Percentiles rank a stretch among this genome's conserved stretches.
These are phyloP conservation scores for Annulohypoxylon maeteangense DNA, from an alignment of 495 filamentous ascomycete species.

Conservation along the genomic window DNA sequence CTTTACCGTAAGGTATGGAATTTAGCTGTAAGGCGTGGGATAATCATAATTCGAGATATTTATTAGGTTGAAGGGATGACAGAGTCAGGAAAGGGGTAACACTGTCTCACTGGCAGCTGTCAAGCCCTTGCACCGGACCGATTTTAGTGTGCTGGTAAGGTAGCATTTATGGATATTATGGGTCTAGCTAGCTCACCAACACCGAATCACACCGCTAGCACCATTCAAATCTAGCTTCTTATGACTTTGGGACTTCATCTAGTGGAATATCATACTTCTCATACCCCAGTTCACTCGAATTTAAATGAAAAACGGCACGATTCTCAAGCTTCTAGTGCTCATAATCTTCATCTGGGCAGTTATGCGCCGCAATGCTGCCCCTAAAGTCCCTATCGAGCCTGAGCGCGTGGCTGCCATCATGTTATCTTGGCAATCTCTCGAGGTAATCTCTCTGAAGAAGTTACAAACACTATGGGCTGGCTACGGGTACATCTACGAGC, in stretches of 20 bases:
- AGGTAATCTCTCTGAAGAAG: constrained; percentile 44
- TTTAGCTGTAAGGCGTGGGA: background rate
- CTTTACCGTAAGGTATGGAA: constrained; percentile 40
- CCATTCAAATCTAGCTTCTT: background rate
- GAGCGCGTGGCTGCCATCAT: constrained; percentile 39
- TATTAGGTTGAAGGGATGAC: too few relatives aligned
- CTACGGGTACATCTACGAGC: constrained; percentile 57
- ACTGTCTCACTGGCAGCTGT: constrained; percentile 7
- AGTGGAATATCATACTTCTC: background rate
- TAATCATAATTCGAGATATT: background rate
- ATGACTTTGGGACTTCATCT: background rate
- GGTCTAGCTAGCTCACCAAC: background rate
- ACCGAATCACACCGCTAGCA: constrained; percentile 10
- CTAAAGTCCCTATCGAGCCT: constrained; percentile 17
- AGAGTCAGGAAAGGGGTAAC: background rate
- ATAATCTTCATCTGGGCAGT: background rate
- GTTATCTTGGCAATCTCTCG: constrained; percentile 45
- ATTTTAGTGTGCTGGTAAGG: background rate
- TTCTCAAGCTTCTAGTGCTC: background rate
- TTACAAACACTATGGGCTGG: constrained; percentile 56
- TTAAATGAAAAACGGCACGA: background rate
- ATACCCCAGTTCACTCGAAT: background rate
- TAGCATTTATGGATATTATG: background rate
- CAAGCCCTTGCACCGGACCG: constrained; percentile 14
- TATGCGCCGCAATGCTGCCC: constrained; percentile 27